A percentile compares a stretch with the other conserved stretches of the same genome.
Evolutionary conservation across 2,329 filamentous ascomycete species (phyloP).

Genomic region (Orbilia blumenaviensis): DNA sequence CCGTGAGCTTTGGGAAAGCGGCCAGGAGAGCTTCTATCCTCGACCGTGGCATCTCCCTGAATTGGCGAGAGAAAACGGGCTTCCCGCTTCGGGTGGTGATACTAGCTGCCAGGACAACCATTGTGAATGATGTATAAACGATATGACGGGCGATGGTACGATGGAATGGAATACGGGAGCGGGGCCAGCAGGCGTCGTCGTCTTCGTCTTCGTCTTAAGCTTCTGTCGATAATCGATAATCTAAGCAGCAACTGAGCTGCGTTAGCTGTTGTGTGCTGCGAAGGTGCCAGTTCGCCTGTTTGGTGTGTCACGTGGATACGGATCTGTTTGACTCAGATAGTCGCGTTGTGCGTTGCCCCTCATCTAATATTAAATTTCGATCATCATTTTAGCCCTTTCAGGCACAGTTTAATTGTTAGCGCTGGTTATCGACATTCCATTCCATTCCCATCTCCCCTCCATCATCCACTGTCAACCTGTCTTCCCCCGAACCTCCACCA

Average conservation of each 20-base stretch:
- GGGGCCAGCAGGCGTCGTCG: constrained; percentile 25
- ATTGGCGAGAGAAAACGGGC: constrained; percentile 96
- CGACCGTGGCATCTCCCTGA: constrained; percentile 95
- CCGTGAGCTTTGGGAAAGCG: constrained; percentile 96
- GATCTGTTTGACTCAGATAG: constrained; percentile 13
- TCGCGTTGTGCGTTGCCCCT: constrained; percentile 37
- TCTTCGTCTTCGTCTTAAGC: too few species aligned
- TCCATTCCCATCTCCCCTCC: background rate
- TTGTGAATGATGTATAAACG: constrained; percentile 14
- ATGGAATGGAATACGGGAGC: constrained; percentile 16
- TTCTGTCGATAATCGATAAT: constrained; percentile 19
- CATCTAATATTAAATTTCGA: constrained; percentile 16
- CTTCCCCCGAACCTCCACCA: constrained; percentile 1
- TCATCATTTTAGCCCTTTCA: background rate
- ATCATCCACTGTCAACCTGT: constrained; percentile 13
- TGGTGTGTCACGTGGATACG: constrained; percentile 24
- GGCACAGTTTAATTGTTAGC: constrained; percentile 20
- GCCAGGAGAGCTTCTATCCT: constrained; percentile 95
- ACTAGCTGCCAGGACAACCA: constrained; percentile 96
- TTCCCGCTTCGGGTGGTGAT: constrained; percentile 99
- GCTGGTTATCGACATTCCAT: constrained; percentile 19
- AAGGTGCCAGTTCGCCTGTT: constrained; percentile 54
- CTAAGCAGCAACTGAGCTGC: constrained; percentile 28
- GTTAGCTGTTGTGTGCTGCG: constrained; percentile 21
- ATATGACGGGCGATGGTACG: background rate